Evolutionary conservation across 345 rosid genomes (phyloP).

Genomic region (Gossypium longicalyx): DNA sequence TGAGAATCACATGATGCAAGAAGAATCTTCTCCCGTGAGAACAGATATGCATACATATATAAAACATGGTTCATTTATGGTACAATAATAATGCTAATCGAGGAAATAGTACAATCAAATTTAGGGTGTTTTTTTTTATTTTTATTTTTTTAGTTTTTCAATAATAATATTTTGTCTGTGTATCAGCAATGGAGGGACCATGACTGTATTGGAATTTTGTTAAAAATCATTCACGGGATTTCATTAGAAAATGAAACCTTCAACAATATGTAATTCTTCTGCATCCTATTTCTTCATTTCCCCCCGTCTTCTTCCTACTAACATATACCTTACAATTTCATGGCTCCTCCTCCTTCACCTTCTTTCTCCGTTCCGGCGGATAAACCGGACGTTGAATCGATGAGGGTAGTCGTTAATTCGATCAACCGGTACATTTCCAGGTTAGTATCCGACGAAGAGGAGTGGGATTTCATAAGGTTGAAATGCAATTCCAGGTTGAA

Average conservation of each 20-base stretch:
- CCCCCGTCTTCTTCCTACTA: background rate
- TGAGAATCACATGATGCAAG: background rate
- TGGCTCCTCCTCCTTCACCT: conserved; percentile 30
- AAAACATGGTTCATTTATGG: background rate
- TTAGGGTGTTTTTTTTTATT: too few relatives aligned
- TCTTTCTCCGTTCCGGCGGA: conserved; percentile 28
- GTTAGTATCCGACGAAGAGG: conserved; percentile 24
- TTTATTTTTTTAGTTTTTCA: too few relatives aligned
- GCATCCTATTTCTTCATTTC: conserved; percentile 9
- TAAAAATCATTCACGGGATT: conserved; percentile 33
- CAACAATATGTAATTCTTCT: background rate
- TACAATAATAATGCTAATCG: background rate
- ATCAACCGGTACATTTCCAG: conserved; percentile 40
- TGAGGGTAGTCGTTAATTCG: conserved; percentile 30
- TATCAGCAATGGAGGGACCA: conserved; percentile 26
- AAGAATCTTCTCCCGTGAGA: conserved; percentile 3
- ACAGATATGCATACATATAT: background rate
- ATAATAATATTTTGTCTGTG: conserved; percentile 21
- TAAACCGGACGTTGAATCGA: conserved; percentile 39
- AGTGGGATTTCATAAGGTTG: conserved; percentile 40
- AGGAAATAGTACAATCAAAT: too few relatives aligned
- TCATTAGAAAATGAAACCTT: too few relatives aligned
- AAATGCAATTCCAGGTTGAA: conserved; percentile 40
- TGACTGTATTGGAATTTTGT: conserved; percentile 29
- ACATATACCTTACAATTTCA: conserved; percentile 11